Base-by-base conservation (phyloP, 306 rosid species). In the Cicer chorassanicum region DNA sequence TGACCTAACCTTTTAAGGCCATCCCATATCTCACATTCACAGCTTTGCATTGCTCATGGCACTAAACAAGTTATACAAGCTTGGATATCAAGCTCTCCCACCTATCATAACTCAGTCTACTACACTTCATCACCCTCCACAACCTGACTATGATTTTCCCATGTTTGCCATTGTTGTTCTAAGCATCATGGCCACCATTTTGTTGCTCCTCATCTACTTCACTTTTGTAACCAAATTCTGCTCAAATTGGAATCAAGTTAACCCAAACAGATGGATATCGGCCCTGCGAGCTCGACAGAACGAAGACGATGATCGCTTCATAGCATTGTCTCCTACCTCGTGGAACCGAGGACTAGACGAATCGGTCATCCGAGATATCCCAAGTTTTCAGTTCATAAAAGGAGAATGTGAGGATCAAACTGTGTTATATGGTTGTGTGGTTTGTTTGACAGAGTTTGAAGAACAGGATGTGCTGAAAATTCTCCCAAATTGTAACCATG, bases 371-470 rank as follows among this genome's bases (percentile, higher is more conserved):
- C 56, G 82, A 44, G 87, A 76, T 44, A 85, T 92, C 68, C 96
- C 96, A 15, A 66, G 81, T 10, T 78, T 82, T 74, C 92, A 86
- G 68, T 92, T 84, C 73, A 80, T 74, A 38, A 82, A 76, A 75
- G 69, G 77, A 44, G 72, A 66, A 66, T 48, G 55, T 54, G 81
- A 60, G 13, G 79, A 69, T 24, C 78, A 76, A 64, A 79, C 75
- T 61, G 73, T 86, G 16, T 29, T 29, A 29, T 65, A 42, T 73
- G 84, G 89, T 0, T 92, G 97, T 56, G 92, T 81, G 62, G 93
- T 90, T 65, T 90, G 96, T 78, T 72, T 90, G 86, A 81, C 65
- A 16, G 90, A 87, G 79, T 88, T 90, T 62, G 86, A 88, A 65
- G 84, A 81, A 49, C 84, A 77, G 12, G 92, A 88, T n/a, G 70